A percentile compares a stretch with the other conserved stretches of the same genome.
phyloP scores from a whole-genome alignment of 1,284 basidiomycete species.

The Filobasidium uniguttulatum region DNA sequence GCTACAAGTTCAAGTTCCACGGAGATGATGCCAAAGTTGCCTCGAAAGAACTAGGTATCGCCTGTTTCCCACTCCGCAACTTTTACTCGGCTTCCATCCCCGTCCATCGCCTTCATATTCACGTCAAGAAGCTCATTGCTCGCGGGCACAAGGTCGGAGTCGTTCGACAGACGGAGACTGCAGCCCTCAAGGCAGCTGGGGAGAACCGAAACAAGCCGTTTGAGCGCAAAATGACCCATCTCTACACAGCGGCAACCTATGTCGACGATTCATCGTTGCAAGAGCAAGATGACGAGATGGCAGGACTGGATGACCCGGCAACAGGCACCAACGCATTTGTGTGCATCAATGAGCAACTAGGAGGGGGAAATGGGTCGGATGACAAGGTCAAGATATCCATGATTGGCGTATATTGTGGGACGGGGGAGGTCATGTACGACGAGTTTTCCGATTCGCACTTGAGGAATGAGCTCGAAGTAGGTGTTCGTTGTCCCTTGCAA shows the following conservation, averaged over 20 bases:
- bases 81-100: slow-evolving; percentile 74
- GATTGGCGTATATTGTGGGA: slow-evolving; percentile 68
- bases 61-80: slow-evolving; percentile 57
- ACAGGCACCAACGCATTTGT: slow-evolving; percentile 34
- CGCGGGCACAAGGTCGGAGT: slow-evolving; percentile 84
- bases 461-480: slow-evolving; percentile 9
- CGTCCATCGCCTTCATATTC: slow-evolving; percentile 62
- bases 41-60: slow-evolving; percentile 66
- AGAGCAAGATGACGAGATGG: slow-evolving; percentile 19
- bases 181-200: slow-evolving; percentile 81
- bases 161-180: slow-evolving; percentile 83
- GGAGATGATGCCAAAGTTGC: slow-evolving; percentile 81
- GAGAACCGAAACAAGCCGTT: slow-evolving; percentile 74
- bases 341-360: slow-evolving; percentile 50
- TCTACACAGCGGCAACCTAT: slow-evolving; percentile 73
- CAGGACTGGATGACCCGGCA: slow-evolving; percentile 20
- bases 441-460: slow-evolving; percentile 55
- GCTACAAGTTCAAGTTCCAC: slow-evolving; percentile 80
- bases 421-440: slow-evolving; percentile 85
- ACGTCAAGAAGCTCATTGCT: slow-evolving; percentile 79
- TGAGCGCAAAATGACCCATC: slow-evolving; percentile 58
- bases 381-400: slow-evolving; percentile 56
- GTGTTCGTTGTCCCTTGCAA: background rate
- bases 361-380: slow-evolving; percentile 43
- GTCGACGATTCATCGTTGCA: slow-evolving; percentile 31